phyloP scores from a whole-genome alignment of 108 stramenopile genomes.

The Conticribra weissflogii region DNA sequence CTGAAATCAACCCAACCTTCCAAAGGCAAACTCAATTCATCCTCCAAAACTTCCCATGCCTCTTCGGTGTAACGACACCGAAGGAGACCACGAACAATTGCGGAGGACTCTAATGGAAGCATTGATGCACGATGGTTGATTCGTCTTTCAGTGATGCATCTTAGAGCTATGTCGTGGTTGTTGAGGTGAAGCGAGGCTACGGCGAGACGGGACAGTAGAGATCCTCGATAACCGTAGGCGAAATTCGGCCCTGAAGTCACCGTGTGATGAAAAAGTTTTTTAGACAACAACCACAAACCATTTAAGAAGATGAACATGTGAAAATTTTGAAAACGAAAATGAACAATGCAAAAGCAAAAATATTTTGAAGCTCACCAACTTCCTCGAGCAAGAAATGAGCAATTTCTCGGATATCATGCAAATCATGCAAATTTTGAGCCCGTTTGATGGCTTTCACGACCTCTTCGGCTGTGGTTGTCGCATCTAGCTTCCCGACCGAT shows the following conservation, averaged over 20 bases:
- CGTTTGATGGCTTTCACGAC: constrained; percentile 70
- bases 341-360: not conserved
- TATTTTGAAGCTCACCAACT: constrained; percentile 42
- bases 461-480: constrained; percentile 68
- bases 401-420: constrained; percentile 67
- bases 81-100: constrained; percentile 75
- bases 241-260: constrained; percentile 27
- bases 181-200: constrained; percentile 79
- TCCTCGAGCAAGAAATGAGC: constrained; percentile 76
- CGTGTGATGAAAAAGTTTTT: not conserved
- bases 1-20: constrained; percentile 45
- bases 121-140: constrained; percentile 59
- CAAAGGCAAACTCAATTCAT: constrained; percentile 74
- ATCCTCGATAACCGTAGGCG: constrained; percentile 80
- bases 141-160: constrained; percentile 68
- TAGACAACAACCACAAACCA: no score
- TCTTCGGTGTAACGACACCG: constrained; percentile 68
- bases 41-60: constrained; percentile 73
- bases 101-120: constrained; percentile 79
- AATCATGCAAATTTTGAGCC: constrained; percentile 81
- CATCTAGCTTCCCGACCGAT: constrained; percentile 49
- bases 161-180: constrained; percentile 64
- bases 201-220: constrained; percentile 77
- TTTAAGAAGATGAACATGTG: not conserved
- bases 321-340: not conserved